Base-by-base conservation (phyloP, 306 rosid genomes). In the Quillaja saponaria region DNA sequence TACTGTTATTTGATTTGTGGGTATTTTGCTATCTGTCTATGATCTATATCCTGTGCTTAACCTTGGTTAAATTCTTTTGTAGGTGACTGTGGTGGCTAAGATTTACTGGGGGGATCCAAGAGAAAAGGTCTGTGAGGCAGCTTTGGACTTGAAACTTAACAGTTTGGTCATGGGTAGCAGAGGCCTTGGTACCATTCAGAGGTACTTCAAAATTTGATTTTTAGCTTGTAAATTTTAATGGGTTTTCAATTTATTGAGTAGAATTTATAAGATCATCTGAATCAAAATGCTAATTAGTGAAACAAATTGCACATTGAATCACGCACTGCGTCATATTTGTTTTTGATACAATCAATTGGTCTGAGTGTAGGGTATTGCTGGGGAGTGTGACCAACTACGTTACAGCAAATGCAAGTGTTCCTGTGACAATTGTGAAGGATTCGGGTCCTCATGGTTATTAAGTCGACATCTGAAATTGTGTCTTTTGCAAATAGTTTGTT, bases 31-130 rank as follows among this genome's bases (percentile, higher is more conserved):
- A n/a, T n/a, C n/a, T n/a, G n/a, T n/a, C n/a, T n/a, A n/a, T n/a
- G n/a, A n/a, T n/a, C n/a, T n/a, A n/a, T n/a, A n/a, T n/a, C n/a
- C n/a, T n/a, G n/a, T n/a, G n/a, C n/a, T 39, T 49, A 28, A 7
- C 14, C 35, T 59, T 13, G 34, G 12, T 49, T 31, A 20, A 19
- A 37, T 37, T 52, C 0, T 18, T 17, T 2, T 48, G 1, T 45
- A 82, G 87, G 78, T 79, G 68, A 59, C 19, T 16, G 80, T 79
- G 51, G 66, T 82, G 52, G 74, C 71, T 10, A 82, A 82, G 71
- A 5, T 82, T 9, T 82, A 76, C 52, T 76, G 82, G 84, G 82
- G 84, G 3, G 87, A 79, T 79, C 68, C 87, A 44, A 76, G 88
- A 63, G 88, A 82, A 15, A 82, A 63, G 44, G 33, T 76, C 61